Percentiles rank a stretch among this genome's conserved stretches.
Evolutionary conservation across 2,329 filamentous ascomycete genomes (phyloP).

Genomic region (Incumbomyces lentus): DNA sequence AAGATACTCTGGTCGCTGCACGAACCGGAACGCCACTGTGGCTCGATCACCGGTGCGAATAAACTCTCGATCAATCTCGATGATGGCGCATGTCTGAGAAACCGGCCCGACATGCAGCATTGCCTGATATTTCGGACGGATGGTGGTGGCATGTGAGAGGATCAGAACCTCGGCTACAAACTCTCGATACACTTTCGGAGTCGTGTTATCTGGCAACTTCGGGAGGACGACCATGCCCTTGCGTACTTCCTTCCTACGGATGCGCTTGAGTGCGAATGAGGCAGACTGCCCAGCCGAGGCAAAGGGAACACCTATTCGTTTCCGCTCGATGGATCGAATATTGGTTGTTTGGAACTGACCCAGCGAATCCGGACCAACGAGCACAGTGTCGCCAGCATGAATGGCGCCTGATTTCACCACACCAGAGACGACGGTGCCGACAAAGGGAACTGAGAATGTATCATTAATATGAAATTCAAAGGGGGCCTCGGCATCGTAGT

Average conservation of each 20-base stretch:
- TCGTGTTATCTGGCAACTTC: constrained; percentile 55
- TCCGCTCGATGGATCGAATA: constrained; percentile 87
- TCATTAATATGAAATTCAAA: constrained; percentile 97
- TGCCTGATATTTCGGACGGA: constrained; percentile 92
- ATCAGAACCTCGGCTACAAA: constrained; percentile 86
- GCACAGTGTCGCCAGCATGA: constrained; percentile 78
- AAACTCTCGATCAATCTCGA: constrained; percentile 91
- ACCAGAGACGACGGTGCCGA: constrained; percentile 89
- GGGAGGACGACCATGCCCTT: constrained; percentile 97
- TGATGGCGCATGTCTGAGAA: constrained; percentile 90
- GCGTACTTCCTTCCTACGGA: constrained; percentile 81
- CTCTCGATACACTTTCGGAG: constrained; percentile 63
- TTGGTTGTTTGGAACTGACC: constrained; percentile 81
- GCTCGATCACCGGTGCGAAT: constrained; percentile 94
- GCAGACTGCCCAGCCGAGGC: constrained; percentile 87
- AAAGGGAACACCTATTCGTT: constrained; percentile 77
- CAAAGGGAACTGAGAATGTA: constrained; percentile 94
- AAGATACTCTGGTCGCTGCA: constrained; percentile 87
- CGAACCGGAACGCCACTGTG: constrained; percentile 85
- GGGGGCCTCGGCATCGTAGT: constrained; percentile 76
- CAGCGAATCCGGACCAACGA: constrained; percentile 81
- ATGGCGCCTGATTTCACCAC: constrained; percentile 82
- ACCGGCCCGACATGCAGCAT: constrained; percentile 96
- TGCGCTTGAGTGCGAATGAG: constrained; percentile 78
- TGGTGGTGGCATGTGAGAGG: constrained; percentile 89